Conservation (phyloP, 2,329 filamentous ascomycete species). For the Trichoderma sp. region DNA sequence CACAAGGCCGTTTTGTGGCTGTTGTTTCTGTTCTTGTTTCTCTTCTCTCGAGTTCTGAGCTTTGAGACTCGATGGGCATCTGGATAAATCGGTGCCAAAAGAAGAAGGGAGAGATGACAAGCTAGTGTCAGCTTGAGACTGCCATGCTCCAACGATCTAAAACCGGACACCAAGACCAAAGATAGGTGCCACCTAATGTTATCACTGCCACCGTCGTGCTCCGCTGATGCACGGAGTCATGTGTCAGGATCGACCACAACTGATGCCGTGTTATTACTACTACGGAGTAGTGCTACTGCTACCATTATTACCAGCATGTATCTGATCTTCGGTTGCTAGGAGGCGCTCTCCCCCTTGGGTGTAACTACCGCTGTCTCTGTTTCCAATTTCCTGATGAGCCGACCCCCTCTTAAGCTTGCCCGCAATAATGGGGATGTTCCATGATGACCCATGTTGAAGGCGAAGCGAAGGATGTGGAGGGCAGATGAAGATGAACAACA, state of each 20-base stretch:
- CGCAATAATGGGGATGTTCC: background rate
- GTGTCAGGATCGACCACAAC: conserved; percentile 7
- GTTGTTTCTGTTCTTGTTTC: background rate
- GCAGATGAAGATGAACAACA: background rate
- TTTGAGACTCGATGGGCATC: background rate
- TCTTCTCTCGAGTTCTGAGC: background rate
- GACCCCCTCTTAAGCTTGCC: background rate
- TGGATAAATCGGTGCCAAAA: background rate
- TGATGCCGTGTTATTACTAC: background rate
- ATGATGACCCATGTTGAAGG: background rate
- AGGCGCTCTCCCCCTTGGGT: background rate
- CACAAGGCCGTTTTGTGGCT: background rate
- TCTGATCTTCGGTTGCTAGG: conserved; percentile 13
- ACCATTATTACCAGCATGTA: background rate
- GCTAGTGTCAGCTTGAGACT: background rate
- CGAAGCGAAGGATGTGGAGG: background rate
- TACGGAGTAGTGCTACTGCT: background rate
- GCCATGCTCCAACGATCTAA: background rate
- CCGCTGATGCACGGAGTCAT: conserved; percentile 3
- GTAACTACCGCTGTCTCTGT: conserved; percentile 16
- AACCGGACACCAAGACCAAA: background rate
- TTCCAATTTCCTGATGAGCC: conserved; percentile 25
- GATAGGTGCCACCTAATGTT: background rate
- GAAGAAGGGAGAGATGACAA: background rate
- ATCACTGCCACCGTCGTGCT: background rate